A percentile compares a stretch with the other conserved stretches of the same genome.
Evolutionary conservation across 2,329 filamentous ascomycete species (phyloP).

Genomic region (Verticillium klebahnii): DNA sequence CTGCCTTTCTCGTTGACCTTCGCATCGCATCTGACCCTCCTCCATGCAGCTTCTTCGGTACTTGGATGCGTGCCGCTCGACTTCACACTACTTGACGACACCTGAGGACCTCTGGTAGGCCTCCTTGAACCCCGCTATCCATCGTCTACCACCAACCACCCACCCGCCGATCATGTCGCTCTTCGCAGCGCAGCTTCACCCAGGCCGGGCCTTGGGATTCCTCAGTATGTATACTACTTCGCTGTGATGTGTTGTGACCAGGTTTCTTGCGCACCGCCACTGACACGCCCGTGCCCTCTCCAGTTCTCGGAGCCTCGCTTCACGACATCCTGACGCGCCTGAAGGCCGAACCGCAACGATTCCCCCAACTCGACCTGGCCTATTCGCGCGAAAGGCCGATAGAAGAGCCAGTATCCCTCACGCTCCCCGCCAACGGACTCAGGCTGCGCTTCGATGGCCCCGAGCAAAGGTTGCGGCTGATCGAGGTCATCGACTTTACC

Average conservation of each 20-base stretch:
- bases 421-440: slow-evolving; percentile 79
- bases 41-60: neutral
- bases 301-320: slow-evolving; percentile 84
- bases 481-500: slow-evolving; percentile 87
- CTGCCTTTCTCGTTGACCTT: neutral
- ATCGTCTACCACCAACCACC: neutral
- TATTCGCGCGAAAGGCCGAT: slow-evolving; percentile 76
- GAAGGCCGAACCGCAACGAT: slow-evolving; percentile 79
- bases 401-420: slow-evolving; percentile 67
- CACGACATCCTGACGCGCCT: slow-evolving; percentile 84
- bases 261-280: neutral
- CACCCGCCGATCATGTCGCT: slow-evolving; percentile 35
- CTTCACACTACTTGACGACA: neutral
- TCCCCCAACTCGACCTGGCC: slow-evolving; percentile 76
- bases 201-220: slow-evolving; percentile 62
- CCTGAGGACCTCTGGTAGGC: neutral
- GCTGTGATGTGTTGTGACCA: neutral
- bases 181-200: slow-evolving; percentile 59
- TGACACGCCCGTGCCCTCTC: slow-evolving; percentile 2
- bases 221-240: slow-evolving; percentile 29
- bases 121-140: neutral
- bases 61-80: neutral
- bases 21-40: neutral
- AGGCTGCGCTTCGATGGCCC: slow-evolving; percentile 89
- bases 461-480: slow-evolving; percentile 84